Conservation (phyloP, 1,284 basidiomycete species). For the Heliocybe sulcata region DNA sequence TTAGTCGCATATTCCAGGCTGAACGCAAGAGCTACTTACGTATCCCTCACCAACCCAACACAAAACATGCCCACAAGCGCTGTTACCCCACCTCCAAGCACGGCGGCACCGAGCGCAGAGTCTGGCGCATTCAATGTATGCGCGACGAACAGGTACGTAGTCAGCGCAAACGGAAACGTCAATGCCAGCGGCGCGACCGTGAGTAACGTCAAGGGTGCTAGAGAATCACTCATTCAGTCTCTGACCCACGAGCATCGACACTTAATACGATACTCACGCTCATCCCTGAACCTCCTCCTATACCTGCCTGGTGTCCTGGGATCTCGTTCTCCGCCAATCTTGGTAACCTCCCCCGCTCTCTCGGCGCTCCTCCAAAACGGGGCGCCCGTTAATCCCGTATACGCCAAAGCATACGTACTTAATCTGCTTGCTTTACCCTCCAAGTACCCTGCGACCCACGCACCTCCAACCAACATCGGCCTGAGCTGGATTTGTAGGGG, state of each 20-base stretch:
- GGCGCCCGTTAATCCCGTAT: slow-evolving; percentile 82
- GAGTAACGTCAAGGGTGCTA: slow-evolving; percentile 65
- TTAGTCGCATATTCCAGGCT: neutral
- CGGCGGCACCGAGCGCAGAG: slow-evolving; percentile 69
- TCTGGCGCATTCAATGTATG: slow-evolving; percentile 75
- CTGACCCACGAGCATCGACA: neutral
- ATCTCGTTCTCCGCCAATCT: slow-evolving; percentile 28
- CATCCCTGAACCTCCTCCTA: slow-evolving; percentile 43
- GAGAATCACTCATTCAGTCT: slow-evolving; percentile 8
- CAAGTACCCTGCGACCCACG: slow-evolving; percentile 43
- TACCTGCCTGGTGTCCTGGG: slow-evolving; percentile 26
- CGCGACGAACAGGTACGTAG: slow-evolving; percentile 84
- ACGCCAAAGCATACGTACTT: slow-evolving; percentile 79
- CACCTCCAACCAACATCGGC: slow-evolving; percentile 29
- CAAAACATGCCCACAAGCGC: slow-evolving; percentile 80
- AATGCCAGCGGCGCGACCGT: slow-evolving; percentile 77
- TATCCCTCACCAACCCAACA: slow-evolving; percentile 75
- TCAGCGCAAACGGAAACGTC: slow-evolving; percentile 72
- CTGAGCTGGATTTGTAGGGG: slow-evolving; percentile 31
- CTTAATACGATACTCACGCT: slow-evolving; percentile 36
- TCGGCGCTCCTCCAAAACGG: slow-evolving; percentile 76
- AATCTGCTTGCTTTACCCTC: slow-evolving; percentile 67
- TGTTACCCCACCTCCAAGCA: slow-evolving; percentile 76
- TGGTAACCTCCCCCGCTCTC: slow-evolving; percentile 53
- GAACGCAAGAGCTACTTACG: slow-evolving; percentile 33